A percentile compares a stretch with the other conserved stretches of the same genome.
Conservation (phyloP, 208 protist species). For the Phytomonas sp. region DNA sequence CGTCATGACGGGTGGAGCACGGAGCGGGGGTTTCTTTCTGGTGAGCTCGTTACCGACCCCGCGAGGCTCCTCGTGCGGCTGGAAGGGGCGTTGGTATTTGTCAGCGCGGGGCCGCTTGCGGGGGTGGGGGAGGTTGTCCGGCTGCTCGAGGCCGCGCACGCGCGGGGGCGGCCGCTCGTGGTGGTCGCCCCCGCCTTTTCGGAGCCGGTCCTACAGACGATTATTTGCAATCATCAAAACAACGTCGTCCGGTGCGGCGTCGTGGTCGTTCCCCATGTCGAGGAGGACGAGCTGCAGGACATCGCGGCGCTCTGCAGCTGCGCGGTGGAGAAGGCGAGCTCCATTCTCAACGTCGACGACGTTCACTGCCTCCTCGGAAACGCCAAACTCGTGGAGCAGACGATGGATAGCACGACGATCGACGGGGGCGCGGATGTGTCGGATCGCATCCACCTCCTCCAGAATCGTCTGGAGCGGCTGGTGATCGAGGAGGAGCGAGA, state of each 20-base stretch:
- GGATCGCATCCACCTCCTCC: slow-evolving; percentile 92
- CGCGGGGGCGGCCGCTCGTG: slow-evolving; percentile 41
- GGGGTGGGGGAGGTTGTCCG: slow-evolving; percentile 50
- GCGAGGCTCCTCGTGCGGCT: slow-evolving; percentile 86
- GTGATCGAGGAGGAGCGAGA: slow-evolving; percentile 94
- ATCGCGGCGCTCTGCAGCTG: slow-evolving; percentile 97
- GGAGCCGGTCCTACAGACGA: slow-evolving; percentile 65
- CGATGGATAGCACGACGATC: slow-evolving; percentile 98
- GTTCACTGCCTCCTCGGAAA: slow-evolving; percentile 49
- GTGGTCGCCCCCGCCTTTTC: slow-evolving; percentile 67
- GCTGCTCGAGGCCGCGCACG: slow-evolving; percentile 57
- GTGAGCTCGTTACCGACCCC: slow-evolving; percentile 14
- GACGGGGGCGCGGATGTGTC: slow-evolving; percentile 49
- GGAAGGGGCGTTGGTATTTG: slow-evolving; percentile 93
- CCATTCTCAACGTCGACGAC: slow-evolving; percentile 56
- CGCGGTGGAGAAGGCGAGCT: slow-evolving; percentile 82
- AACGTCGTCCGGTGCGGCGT: slow-evolving; percentile 89
- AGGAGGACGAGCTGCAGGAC: slow-evolving; percentile 98
- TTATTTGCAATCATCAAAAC: slow-evolving; percentile 94
- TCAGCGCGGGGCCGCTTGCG: slow-evolving; percentile 51
- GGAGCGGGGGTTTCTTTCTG: slow-evolving; percentile 96
- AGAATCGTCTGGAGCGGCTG: slow-evolving; percentile 82
- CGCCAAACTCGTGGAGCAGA: slow-evolving; percentile 70
- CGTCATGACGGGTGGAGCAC: slow-evolving; percentile 97
- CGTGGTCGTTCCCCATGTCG: slow-evolving; percentile 95